A percentile compares a stretch with the other conserved stretches of the same genome.
Evolutionary conservation across 306 rosid species (phyloP).

Genomic region (Prunus persica): Prunus_persica_NCBIv2 NC_034010.1:27209001-27209500

Average conservation of each 20-base stretch:
- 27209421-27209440: slow-evolving; percentile 68
- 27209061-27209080: slow-evolving; percentile 35
- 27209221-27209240: slow-evolving; percentile 21
- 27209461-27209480: slow-evolving; percentile 76
- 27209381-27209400: background rate
- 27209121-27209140: slow-evolving; percentile 52
- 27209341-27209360: background rate
- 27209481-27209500: slow-evolving; percentile 63
- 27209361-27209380: background rate
- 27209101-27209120: slow-evolving; percentile 73
- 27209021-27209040: slow-evolving; percentile 4
- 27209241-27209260: background rate
- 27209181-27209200: slow-evolving; percentile 66
- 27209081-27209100: slow-evolving; percentile 70
- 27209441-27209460: slow-evolving; percentile 74
- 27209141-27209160: slow-evolving; percentile 74
- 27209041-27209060: background rate
- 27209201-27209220: slow-evolving; percentile 78
- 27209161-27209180: slow-evolving; percentile 75
- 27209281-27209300: background rate
- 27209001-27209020: background rate
- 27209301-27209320: too few species aligned
- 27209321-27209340: slow-evolving; percentile 1
- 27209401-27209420: slow-evolving; percentile 64
- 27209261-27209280: background rate